Evolutionary conservation across 2,329 filamentous ascomycete species (phyloP).

Genomic region (Colletotrichum tanaceti): DNA sequence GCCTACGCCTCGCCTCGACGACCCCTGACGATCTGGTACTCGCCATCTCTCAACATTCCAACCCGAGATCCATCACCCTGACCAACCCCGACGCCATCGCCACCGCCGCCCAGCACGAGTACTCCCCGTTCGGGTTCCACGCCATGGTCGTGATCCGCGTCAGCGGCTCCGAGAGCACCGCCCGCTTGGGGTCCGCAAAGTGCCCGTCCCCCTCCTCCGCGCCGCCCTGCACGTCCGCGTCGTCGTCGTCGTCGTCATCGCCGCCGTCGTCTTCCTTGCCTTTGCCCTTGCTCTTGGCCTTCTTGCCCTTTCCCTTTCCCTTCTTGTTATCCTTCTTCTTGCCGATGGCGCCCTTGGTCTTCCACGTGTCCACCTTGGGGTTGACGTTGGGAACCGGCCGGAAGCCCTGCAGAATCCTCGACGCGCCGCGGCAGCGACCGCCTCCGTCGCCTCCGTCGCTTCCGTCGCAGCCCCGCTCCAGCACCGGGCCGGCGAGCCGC

Average conservation of each 20-base stretch:
- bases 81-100: conserved; percentile 76
- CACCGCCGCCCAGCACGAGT: conserved; percentile 74
- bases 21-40: not conserved
- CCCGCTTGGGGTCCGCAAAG: conserved; percentile 54
- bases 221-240: conserved; percentile 40
- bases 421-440: conserved; percentile 54
- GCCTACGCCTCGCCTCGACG: not conserved
- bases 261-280: conserved; percentile 43
- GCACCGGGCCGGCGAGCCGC: conserved; percentile 42
- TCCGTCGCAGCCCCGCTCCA: not conserved
- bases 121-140: conserved; percentile 77
- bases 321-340: conserved; percentile 52
- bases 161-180: conserved; percentile 69
- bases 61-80: conserved; percentile 73
- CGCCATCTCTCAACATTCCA: conserved; percentile 49
- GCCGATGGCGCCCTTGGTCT: conserved; percentile 53
- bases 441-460: not conserved
- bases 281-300: conserved; percentile 52
- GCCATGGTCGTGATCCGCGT: conserved; percentile 71
- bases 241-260: conserved; percentile 48
- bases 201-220: conserved; percentile 42
- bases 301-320: conserved; percentile 52
- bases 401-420: conserved; percentile 65
- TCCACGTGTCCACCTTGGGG: conserved; percentile 54
- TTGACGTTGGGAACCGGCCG: conserved; percentile 62